Conservation (phyloP, 306 rosid genomes). For the Rosa multiflora region DNA sequence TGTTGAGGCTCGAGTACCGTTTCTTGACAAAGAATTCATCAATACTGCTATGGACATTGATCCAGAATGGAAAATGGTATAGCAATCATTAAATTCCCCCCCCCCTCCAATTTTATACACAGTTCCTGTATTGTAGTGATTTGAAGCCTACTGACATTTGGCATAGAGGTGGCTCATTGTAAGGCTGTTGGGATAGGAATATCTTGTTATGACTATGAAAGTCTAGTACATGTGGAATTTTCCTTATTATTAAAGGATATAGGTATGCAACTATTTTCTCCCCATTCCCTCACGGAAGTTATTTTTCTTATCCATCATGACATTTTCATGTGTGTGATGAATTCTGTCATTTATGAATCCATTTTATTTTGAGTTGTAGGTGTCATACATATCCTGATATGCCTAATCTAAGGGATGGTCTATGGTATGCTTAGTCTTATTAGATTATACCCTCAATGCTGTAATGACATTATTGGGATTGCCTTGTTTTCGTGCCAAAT, state of each 20-base stretch:
- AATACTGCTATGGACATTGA: conserved; percentile 73
- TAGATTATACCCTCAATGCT: conserved; percentile 4
- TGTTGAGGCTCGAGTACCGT: conserved; percentile 97
- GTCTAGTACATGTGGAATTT: not conserved
- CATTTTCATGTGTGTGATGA: not conserved
- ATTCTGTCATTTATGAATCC: not conserved
- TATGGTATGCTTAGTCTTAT: not conserved
- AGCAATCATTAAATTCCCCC: not conserved
- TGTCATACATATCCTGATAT: not conserved
- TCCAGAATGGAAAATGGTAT: conserved; percentile 95
- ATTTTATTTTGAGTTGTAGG: not conserved
- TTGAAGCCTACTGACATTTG: not conserved
- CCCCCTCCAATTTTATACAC: not conserved
- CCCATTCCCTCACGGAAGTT: not conserved
- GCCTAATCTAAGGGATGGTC: not conserved
- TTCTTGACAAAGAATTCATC: conserved; percentile 85
- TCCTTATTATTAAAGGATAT: not conserved
- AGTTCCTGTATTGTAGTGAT: not conserved
- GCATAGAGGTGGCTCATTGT: not conserved
- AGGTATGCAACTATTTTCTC: not conserved
- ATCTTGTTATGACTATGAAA: not conserved
- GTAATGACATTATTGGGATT: not conserved
- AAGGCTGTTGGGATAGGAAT: not conserved
- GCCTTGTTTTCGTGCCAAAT: too few relatives aligned
- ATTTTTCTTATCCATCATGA: not conserved